Evolutionary conservation across 352 stramenopile genomes (phyloP), one percentile per base, ranked within the genome.

Genomic region (Phytophthora ramorum): DNA sequence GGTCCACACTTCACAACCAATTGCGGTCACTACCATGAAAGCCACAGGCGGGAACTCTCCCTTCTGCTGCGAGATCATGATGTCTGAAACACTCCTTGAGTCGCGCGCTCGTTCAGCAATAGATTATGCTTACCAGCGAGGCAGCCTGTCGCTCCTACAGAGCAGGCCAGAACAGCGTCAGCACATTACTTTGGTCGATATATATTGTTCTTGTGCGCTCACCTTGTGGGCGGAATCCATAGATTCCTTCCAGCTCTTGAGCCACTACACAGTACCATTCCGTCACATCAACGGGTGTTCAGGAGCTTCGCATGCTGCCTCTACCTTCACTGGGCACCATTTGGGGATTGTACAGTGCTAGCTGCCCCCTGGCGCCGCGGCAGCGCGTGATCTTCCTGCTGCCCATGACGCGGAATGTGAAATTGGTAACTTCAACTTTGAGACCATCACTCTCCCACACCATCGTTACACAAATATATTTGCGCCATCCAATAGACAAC

Each of bases 51-150:
- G 82, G 44, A 86, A 93, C 47, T 81, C 75, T 14, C 74, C 75
- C 57, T 90, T 89, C 40, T 72, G 74, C 69, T 93, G 84, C 44
- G 84, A 89, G 26, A 93, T 90, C 81, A 93, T 91, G 26, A 93
- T 64, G 35, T 93, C 84, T 92, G 38, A 34, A 24, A 13, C 56
- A 19, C 30, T 19, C 24, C n/a, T 52, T 65, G 7, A 60, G n/a
- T 16, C 9, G 6, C 30, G 22, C 3, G 22, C 3, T 24, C 22
- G 22, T 24, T 24, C 22, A 24, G 22, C 22, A 24, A 3, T 24
- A 24, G 3, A 24, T 24, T 1, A 3, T 24, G 22, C 38, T 45
- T 68, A 87, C 82, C 83, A 41, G 83, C 83, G 4, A 90, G 66
- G 53, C 83, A 90, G 6, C 83, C 83, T 9, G 40, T 34, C 19